Evolutionary conservation across 768 basidiomycete species (phyloP).

Genomic region (Termitomyces sp.): DNA sequence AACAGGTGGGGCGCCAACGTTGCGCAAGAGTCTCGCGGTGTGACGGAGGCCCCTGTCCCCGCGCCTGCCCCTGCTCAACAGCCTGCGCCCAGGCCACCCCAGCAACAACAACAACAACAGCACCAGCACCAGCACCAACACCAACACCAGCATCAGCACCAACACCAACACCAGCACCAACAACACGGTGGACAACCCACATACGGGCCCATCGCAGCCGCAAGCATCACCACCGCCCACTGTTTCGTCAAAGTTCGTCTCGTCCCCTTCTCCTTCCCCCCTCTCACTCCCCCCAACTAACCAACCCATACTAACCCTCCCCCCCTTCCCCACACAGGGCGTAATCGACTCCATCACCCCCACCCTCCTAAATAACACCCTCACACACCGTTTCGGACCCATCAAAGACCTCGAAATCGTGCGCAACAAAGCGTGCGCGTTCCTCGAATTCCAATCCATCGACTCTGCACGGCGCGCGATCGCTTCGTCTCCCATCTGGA

Average conservation of each 20-base stretch:
- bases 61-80: slow-evolving; percentile 27
- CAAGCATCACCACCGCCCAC: slow-evolving; percentile 63
- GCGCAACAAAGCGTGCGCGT: slow-evolving; percentile 86
- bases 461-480: slow-evolving; percentile 89
- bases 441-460: slow-evolving; percentile 81
- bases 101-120: slow-evolving; percentile 7
- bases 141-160: slow-evolving; percentile 8
- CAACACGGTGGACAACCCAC: slow-evolving; percentile 25
- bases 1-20: slow-evolving; percentile 86
- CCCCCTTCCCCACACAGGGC: slow-evolving; percentile 37
- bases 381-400: slow-evolving; percentile 69
- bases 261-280: not conserved
- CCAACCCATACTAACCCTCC: slow-evolving; percentile 8
- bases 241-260: slow-evolving; percentile 88
- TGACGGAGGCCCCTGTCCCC: slow-evolving; percentile 53
- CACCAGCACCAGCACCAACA: slow-evolving; percentile 5
- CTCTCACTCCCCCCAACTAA: not conserved
- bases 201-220: slow-evolving; percentile 52
- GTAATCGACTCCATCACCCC: slow-evolving; percentile 68
- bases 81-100: slow-evolving; percentile 22
- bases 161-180: slow-evolving; percentile 38
- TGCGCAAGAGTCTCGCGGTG: slow-evolving; percentile 73
- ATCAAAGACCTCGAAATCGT: slow-evolving; percentile 90
- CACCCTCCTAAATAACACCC: slow-evolving; percentile 43
- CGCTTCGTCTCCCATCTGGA: slow-evolving; percentile 66